Conservation (phyloP, 2,329 filamentous ascomycete species). For the Fusarium zealandicum region DNA sequence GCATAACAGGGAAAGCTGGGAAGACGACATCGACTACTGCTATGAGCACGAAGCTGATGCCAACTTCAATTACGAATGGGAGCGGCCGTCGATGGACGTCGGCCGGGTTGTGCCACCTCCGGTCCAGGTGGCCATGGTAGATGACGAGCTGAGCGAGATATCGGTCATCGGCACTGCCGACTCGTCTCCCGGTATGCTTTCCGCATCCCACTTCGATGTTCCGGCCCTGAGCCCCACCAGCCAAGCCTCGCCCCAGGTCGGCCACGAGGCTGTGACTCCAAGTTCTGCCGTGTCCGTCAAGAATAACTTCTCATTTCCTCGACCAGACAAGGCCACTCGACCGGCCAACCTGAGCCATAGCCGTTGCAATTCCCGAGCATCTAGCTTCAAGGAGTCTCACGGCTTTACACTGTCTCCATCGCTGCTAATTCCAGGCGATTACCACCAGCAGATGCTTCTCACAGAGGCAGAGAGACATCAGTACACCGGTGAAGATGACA, state of each 20-base stretch:
- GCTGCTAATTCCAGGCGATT: slow-evolving; percentile 68
- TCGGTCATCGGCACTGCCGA: slow-evolving; percentile 24
- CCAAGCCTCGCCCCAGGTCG: slow-evolving; percentile 51
- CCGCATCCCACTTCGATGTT: slow-evolving; percentile 48
- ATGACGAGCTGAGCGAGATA: slow-evolving; percentile 37
- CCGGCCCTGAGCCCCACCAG: slow-evolving; percentile 60
- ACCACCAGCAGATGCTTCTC: slow-evolving; percentile 60
- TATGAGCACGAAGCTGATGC: slow-evolving; percentile 74
- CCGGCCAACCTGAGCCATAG: slow-evolving; percentile 44
- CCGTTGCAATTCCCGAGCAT: slow-evolving; percentile 56
- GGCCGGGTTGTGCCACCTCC: slow-evolving; percentile 36
- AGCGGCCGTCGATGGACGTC: slow-evolving; percentile 61
- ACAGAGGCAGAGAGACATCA: slow-evolving; percentile 39
- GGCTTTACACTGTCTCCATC: slow-evolving; percentile 67
- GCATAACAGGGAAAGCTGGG: slow-evolving; percentile 62
- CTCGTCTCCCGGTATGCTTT: slow-evolving; percentile 42
- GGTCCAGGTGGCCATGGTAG: slow-evolving; percentile 35
- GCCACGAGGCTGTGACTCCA: slow-evolving; percentile 56
- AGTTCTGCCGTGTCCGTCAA: slow-evolving; percentile 46
- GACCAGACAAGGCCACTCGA: slow-evolving; percentile 46
- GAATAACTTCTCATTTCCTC: slow-evolving; percentile 62
- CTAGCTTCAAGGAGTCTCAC: slow-evolving; percentile 65
- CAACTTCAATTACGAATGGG: slow-evolving; percentile 72
- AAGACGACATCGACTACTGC: slow-evolving; percentile 74
- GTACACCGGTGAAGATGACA: slow-evolving; percentile 47